Conservation (phyloP, 2,329 filamentous ascomycete genomes). For the Apiospora saccharicola region DNA sequence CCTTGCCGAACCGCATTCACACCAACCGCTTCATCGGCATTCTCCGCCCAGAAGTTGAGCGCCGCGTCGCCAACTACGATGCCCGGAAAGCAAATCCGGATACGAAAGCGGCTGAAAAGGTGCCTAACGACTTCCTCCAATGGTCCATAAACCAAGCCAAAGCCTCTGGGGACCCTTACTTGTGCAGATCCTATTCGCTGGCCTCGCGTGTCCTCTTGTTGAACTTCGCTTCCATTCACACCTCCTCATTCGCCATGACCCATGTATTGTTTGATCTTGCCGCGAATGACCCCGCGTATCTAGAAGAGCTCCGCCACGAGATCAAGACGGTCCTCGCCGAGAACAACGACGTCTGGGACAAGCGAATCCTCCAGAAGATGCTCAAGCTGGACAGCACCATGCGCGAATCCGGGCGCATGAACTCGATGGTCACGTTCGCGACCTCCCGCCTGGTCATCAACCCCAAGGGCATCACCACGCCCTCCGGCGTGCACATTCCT, state of each 20-base stretch:
- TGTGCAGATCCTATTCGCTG: conserved; percentile 39
- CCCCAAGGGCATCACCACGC: conserved; percentile 41
- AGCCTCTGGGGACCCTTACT: conserved; percentile 40
- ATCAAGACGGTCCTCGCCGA: conserved; percentile 43
- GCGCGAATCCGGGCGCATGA: conserved; percentile 49
- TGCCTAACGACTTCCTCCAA: conserved; percentile 53
- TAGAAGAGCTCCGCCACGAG: conserved; percentile 54
- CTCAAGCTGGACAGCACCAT: conserved; percentile 50
- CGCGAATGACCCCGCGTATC: conserved; percentile 43
- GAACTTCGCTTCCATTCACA: conserved; percentile 58
- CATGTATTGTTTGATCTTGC: conserved; percentile 53
- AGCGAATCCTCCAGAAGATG: conserved; percentile 44
- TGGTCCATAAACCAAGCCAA: conserved; percentile 50
- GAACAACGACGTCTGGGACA: conserved; percentile 42
- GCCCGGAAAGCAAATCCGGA: conserved; percentile 34
- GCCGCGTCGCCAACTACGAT: conserved; percentile 36
- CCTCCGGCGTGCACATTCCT: conserved; percentile 45
- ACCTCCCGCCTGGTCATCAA: conserved; percentile 36
- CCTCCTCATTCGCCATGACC: conserved; percentile 51
- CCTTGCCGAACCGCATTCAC: conserved; percentile 38
- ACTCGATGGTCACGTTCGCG: conserved; percentile 41
- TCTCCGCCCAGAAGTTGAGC: conserved; percentile 37
- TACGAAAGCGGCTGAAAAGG: conserved; percentile 35
- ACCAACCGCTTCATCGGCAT: conserved; percentile 34
- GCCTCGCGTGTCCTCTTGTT: conserved; percentile 50